A percentile compares a stretch with the other conserved stretches of the same genome.
Conservation (phyloP, 495 filamentous ascomycete species). For the Usnea hakonensis region DNA sequence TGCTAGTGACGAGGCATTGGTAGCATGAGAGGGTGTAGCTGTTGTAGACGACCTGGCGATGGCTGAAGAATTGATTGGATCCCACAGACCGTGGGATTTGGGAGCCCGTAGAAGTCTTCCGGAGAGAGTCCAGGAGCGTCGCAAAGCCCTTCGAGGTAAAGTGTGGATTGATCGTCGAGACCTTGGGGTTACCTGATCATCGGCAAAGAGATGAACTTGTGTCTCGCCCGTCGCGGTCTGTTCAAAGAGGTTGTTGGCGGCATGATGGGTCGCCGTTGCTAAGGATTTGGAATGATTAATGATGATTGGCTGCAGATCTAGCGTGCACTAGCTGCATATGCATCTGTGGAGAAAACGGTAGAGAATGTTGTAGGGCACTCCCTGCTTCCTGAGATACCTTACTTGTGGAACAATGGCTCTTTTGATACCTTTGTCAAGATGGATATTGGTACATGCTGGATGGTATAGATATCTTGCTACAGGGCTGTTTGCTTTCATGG, state of each 20-base stretch:
- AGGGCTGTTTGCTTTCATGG: background rate
- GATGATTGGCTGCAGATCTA: conserved; percentile 8
- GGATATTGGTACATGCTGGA: background rate
- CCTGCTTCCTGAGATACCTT: background rate
- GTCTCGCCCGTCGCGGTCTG: conserved; percentile 7
- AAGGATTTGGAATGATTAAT: background rate
- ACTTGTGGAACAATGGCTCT: background rate
- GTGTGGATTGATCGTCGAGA: background rate
- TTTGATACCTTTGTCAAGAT: background rate
- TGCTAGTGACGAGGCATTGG: background rate
- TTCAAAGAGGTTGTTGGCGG: background rate
- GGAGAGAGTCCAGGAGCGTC: conserved; percentile 8
- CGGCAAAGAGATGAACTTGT: background rate
- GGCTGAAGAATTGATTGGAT: conserved; percentile 14
- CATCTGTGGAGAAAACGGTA: background rate
- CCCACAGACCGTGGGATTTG: conserved; percentile 10
- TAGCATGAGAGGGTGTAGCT: background rate
- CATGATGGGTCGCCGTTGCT: conserved; percentile 10
- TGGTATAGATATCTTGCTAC: background rate
- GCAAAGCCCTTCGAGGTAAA: conserved; percentile 3
- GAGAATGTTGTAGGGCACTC: too few relatives aligned
- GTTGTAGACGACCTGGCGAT: conserved; percentile 1
- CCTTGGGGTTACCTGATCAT: background rate
- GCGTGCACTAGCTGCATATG: conserved; percentile 13
- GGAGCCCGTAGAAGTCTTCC: background rate